These are phyloP conservation scores for Thyridium curvatum DNA, from an alignment of 2,329 filamentous ascomycete species.

Conservation along the genomic window DNA sequence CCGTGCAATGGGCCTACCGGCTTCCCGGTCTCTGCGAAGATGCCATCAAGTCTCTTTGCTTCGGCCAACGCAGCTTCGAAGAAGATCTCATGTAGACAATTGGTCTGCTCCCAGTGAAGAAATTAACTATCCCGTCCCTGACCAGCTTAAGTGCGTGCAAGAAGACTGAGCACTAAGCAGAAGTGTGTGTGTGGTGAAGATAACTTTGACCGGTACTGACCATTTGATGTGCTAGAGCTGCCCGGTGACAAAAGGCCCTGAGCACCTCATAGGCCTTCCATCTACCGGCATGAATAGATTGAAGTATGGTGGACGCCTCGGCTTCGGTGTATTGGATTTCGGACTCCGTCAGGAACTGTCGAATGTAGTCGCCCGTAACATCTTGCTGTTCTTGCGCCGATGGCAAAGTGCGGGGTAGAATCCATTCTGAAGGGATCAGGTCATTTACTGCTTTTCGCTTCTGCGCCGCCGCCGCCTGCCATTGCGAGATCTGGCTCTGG, in stretches of 20 bases:
- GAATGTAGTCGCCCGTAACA: slow-evolving; percentile 6
- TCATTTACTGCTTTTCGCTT: too few species aligned
- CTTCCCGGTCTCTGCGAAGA: slow-evolving; percentile 17
- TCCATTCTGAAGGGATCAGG: too few species aligned
- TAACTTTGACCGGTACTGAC: too few species aligned
- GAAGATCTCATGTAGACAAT: slow-evolving; percentile 37
- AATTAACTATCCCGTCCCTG: too few species aligned
- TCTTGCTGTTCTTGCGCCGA: too few species aligned
- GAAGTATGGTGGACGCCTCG: slow-evolving; percentile 1
- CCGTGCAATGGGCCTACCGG: slow-evolving; percentile 28
- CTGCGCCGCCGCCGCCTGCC: too few species aligned
- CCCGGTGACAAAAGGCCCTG: slow-evolving; percentile 8
- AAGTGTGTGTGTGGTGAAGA: too few species aligned
- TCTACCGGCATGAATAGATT: slow-evolving; percentile 1
- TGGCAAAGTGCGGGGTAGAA: too few species aligned
- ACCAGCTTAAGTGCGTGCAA: too few species aligned
- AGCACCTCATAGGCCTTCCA: slow-evolving; percentile 5
- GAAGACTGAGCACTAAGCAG: too few species aligned
- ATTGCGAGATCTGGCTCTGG: too few species aligned
- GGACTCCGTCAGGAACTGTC: slow-evolving; percentile 2
- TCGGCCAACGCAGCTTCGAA: slow-evolving; percentile 22
- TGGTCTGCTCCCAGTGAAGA: slow-evolving; percentile 26
- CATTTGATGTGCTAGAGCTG: slow-evolving; percentile 8
- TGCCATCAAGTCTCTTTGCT: slow-evolving; percentile 22
- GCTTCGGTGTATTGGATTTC: slow-evolving; percentile 6